A percentile compares a stretch with the other conserved stretches of the same genome.
Evolutionary conservation across 148 eudicot species (phyloP).

Genomic region (Silene latifolia): DNA sequence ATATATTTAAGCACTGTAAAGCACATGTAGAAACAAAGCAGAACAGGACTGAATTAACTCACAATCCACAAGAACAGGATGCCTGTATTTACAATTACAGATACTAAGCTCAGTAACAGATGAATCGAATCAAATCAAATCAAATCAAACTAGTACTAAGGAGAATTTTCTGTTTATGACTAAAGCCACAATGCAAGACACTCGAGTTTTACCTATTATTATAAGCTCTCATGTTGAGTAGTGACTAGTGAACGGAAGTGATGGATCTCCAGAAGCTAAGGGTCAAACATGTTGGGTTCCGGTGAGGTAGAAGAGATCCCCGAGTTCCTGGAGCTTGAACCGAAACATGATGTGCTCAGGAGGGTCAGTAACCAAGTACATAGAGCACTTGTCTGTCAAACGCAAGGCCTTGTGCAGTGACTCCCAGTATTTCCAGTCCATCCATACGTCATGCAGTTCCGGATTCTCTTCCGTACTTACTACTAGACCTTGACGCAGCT

Average conservation of each 20-base stretch:
- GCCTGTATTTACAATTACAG: too few species aligned
- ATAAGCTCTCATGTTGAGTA: not conserved
- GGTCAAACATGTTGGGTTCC: not conserved
- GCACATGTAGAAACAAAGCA: too few species aligned
- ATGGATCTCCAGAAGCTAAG: not conserved
- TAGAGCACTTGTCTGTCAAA: not conserved
- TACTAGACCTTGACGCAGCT: not conserved
- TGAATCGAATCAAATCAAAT: too few species aligned
- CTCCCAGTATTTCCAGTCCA: constrained; percentile 13
- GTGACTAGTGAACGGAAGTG: not conserved
- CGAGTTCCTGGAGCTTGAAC: not conserved
- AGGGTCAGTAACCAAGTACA: constrained; percentile 10
- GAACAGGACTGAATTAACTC: too few species aligned
- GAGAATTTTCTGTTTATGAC: not conserved
- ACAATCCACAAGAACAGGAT: too few species aligned
- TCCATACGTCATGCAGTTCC: not conserved
- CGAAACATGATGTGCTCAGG: constrained; percentile 10
- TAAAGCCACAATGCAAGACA: not conserved
- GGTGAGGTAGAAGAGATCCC: constrained; percentile 9
- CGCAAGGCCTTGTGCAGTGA: not conserved
- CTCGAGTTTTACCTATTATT: not conserved
- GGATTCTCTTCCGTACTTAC: not conserved
- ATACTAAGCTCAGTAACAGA: too few species aligned
- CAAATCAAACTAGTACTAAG: not conserved
- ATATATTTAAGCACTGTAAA: too few species aligned